Evolutionary conservation across 1,139 yeast genomes (phyloP).

Genomic region (Debaryomyces coudertii): DNA sequence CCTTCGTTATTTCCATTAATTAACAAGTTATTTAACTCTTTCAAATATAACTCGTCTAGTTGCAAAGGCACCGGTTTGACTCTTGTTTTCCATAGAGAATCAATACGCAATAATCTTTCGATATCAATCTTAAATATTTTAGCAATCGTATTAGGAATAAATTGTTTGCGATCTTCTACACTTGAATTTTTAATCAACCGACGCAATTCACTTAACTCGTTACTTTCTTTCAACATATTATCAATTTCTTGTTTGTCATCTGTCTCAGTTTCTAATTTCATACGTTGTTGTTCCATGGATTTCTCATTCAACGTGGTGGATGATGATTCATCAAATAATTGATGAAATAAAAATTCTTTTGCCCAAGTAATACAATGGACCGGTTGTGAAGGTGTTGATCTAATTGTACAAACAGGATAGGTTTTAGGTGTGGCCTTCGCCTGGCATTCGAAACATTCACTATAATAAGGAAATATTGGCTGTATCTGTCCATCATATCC

Average conservation of each 20-base stretch:
- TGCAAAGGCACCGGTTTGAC: constrained; percentile 66
- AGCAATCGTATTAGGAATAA: constrained; percentile 45
- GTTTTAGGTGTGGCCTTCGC: constrained; percentile 87
- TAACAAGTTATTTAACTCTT: constrained; percentile 20
- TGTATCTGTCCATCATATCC: constrained; percentile 94
- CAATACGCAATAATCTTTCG: constrained; percentile 68
- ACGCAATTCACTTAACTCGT: constrained; percentile 72
- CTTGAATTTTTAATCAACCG: constrained; percentile 41
- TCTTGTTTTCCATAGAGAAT: constrained; percentile 78
- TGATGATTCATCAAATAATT: constrained; percentile 64
- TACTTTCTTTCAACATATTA: constrained; percentile 70
- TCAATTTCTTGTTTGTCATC: constrained; percentile 68
- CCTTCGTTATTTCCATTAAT: constrained; percentile 17
- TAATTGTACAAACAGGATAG: constrained; percentile 93
- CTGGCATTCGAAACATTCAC: constrained; percentile 94
- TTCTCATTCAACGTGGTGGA: constrained; percentile 33
- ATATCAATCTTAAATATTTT: constrained; percentile 73
- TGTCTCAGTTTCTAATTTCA: constrained; percentile 53
- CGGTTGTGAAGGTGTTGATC: constrained; percentile 96
- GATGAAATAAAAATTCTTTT: constrained; percentile 82
- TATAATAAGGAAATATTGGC: constrained; percentile 78
- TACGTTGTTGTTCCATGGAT: constrained; percentile 14
- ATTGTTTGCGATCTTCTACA: constrained; percentile 20
- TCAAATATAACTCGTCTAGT: constrained; percentile 24
- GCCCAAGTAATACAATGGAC: constrained; percentile 98